phyloP scores from a whole-genome alignment of 345 rosid genomes.

The Conringia planisiliqua region DNA sequence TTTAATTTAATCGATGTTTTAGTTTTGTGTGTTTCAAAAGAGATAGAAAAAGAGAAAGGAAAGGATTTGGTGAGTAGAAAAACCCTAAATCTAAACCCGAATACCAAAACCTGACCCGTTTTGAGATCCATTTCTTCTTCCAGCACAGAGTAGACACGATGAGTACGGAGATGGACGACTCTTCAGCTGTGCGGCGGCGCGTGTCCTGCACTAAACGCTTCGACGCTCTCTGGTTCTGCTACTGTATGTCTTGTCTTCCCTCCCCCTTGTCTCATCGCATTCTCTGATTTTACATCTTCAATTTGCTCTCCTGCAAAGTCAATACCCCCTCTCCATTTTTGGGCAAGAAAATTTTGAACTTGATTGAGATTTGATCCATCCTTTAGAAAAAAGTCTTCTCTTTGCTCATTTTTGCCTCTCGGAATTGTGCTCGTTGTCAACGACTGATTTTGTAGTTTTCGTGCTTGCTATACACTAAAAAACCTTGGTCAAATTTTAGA shows the following conservation, averaged over 20 bases:
- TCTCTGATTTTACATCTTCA: not conserved
- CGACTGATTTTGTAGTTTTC: not conserved
- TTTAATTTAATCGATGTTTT: too few relatives aligned
- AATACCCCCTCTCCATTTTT: too few relatives aligned
- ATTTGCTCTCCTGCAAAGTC: not conserved
- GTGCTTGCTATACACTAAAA: not conserved
- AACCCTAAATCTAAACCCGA: not conserved
- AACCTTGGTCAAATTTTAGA: not conserved
- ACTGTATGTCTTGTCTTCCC: slow-evolving; percentile 56
- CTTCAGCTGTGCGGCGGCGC: slow-evolving; percentile 34
- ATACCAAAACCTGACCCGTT: not conserved
- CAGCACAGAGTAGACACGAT: slow-evolving; percentile 25
- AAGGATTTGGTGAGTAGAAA: too few relatives aligned
- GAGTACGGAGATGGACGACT: slow-evolving; percentile 44
- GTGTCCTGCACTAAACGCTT: slow-evolving; percentile 58
- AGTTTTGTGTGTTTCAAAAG: too few relatives aligned
- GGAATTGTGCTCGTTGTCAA: not conserved
- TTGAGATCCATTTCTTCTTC: slow-evolving; percentile 7
- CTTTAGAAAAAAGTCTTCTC: not conserved
- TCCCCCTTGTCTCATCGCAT: too few relatives aligned
- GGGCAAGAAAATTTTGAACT: not conserved
- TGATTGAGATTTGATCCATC: slow-evolving; percentile 12
- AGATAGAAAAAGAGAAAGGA: too few relatives aligned
- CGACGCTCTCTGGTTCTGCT: slow-evolving; percentile 90
- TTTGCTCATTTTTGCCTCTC: not conserved